Evolutionary conservation across 352 stramenopile species (phyloP).

Genomic region (Lagenidium sp.): DNA sequence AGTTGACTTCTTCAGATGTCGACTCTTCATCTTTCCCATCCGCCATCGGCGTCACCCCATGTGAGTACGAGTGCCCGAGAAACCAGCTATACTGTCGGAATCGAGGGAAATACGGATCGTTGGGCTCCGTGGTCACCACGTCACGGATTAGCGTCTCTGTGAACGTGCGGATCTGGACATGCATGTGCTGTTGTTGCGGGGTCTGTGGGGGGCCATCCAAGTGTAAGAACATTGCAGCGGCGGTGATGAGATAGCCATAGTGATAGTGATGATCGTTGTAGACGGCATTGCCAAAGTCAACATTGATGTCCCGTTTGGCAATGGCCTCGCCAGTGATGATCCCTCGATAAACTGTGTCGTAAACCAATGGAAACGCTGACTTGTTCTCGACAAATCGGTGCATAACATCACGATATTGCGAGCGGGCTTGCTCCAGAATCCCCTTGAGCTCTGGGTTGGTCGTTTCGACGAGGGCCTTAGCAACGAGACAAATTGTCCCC

Average conservation of each 20-base stretch:
- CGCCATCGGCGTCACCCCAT: conserved; percentile 49
- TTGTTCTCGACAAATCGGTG: conserved; percentile 11
- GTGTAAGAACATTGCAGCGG: conserved; percentile 26
- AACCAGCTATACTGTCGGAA: conserved; percentile 70
- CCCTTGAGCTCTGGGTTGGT: conserved; percentile 38
- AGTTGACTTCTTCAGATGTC: conserved; percentile 68
- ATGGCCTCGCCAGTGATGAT: conserved; percentile 52
- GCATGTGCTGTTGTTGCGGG: conserved; percentile 21
- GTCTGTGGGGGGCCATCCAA: conserved; percentile 16
- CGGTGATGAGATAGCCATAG: conserved; percentile 62
- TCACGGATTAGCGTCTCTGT: conserved; percentile 33
- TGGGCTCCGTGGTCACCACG: conserved; percentile 28
- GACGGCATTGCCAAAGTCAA: conserved; percentile 64
- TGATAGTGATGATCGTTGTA: conserved; percentile 80
- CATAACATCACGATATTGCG: conserved; percentile 35
- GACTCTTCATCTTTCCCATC: conserved; percentile 69
- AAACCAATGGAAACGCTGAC: conserved; percentile 15
- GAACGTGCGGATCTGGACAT: conserved; percentile 13
- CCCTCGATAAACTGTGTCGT: conserved; percentile 48
- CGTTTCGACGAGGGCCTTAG: conserved; percentile 41
- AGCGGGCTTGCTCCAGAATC: conserved; percentile 33
- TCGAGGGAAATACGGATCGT: conserved; percentile 40
- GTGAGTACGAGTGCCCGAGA: conserved; percentile 59
- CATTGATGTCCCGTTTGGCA: conserved; percentile 37
- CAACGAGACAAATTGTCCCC: conserved; percentile 67